These are phyloP conservation scores for Sporisorium iseilematis-ciliati DNA, from an alignment of 1,284 basidiomycete species.

Conservation along the genomic window DNA sequence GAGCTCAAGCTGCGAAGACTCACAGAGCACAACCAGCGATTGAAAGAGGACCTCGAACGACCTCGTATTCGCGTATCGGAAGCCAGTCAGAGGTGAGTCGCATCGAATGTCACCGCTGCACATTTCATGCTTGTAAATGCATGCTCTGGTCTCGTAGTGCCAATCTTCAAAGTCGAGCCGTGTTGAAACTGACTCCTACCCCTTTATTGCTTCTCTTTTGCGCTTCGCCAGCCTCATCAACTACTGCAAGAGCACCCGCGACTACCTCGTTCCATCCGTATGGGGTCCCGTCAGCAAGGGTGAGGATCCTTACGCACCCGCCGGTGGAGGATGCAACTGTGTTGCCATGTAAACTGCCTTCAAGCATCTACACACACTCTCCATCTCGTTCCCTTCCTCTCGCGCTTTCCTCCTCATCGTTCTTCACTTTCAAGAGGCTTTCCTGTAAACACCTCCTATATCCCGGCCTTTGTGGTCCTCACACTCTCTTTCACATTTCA, in stretches of 20 bases:
- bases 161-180: neutral
- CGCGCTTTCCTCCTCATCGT: neutral
- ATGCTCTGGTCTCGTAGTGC: neutral
- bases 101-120: neutral
- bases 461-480: constrained; percentile 1
- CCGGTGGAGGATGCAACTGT: constrained; percentile 72
- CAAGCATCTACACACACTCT: neutral
- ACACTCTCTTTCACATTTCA: neutral
- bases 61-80: constrained; percentile 90
- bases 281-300: constrained; percentile 92
- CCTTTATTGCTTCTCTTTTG: neutral
- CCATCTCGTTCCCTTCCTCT: too few species aligned
- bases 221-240: constrained; percentile 79
- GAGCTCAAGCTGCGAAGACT: constrained; percentile 94
- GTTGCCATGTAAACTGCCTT: constrained; percentile 51
- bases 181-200: neutral
- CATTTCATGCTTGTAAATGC: neutral
- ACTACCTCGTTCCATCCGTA: constrained; percentile 87
- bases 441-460: constrained; percentile 16
- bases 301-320: constrained; percentile 88
- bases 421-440: neutral
- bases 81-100: constrained; percentile 83
- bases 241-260: constrained; percentile 89
- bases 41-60: constrained; percentile 88
- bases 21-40: constrained; percentile 90